phyloP scores from a whole-genome alignment of 169 alveolate genomes.

The Eimeria zaria region DNA sequence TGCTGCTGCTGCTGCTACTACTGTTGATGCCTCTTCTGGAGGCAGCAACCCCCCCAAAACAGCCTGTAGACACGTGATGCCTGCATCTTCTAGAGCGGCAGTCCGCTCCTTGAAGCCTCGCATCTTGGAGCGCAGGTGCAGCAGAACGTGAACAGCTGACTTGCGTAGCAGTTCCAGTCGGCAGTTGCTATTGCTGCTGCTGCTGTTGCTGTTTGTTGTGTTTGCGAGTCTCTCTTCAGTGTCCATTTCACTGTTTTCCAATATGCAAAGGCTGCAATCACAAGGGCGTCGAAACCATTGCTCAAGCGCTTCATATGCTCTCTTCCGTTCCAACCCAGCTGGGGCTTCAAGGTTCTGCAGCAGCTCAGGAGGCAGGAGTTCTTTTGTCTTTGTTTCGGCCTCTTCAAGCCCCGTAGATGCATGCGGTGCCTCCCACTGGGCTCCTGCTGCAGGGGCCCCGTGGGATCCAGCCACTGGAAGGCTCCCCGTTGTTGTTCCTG shows the following conservation, averaged over 20 bases:
- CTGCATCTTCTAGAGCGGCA: slow-evolving; percentile 41
- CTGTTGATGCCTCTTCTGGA: slow-evolving; percentile 4
- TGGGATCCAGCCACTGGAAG: neutral
- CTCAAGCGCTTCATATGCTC: slow-evolving; percentile 60
- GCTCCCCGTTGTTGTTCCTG: neutral
- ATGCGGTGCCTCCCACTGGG: slow-evolving; percentile 76
- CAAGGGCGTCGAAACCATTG: slow-evolving; percentile 64
- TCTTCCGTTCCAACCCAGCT: slow-evolving; percentile 35
- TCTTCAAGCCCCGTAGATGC: slow-evolving; percentile 53
- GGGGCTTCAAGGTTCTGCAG: slow-evolving; percentile 61
- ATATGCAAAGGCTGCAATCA: slow-evolving; percentile 40
- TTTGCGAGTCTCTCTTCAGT: slow-evolving; percentile 9
- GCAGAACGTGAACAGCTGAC: slow-evolving; percentile 54
- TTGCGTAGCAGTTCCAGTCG: slow-evolving; percentile 35
- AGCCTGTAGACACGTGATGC: slow-evolving; percentile 60
- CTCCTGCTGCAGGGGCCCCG: slow-evolving; percentile 43
- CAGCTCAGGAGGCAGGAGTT: slow-evolving; percentile 44
- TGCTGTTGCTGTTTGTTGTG: neutral
- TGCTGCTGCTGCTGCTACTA: slow-evolving; percentile 49
- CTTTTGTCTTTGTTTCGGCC: slow-evolving; percentile 53
- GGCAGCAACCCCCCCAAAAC: slow-evolving; percentile 46
- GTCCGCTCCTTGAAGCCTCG: slow-evolving; percentile 55
- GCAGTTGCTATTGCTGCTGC: slow-evolving; percentile 30
- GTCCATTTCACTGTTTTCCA: slow-evolving; percentile 20
- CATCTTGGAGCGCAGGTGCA: slow-evolving; percentile 64